Percentiles rank a stretch among this genome's conserved stretches.
These are phyloP conservation scores for Phytophthora sp. DNA, from an alignment of 352 stramenopile species.

Conservation along the genomic window DNA sequence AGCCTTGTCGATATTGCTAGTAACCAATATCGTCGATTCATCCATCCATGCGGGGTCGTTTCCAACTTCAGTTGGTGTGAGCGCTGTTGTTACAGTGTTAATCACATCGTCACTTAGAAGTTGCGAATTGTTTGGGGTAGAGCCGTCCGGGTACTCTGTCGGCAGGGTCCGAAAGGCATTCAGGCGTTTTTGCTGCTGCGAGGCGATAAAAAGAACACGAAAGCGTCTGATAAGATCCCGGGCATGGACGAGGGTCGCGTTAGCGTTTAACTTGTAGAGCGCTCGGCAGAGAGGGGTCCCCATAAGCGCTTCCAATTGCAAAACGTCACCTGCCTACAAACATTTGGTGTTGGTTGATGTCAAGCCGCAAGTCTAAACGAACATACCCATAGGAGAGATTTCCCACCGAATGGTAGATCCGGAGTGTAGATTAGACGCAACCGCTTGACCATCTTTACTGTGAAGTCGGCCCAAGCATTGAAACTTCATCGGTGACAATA, in stretches of 20 bases:
- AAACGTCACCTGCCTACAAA: neutral
- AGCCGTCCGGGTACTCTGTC: neutral
- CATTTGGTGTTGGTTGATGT: neutral
- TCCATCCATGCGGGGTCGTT: neutral
- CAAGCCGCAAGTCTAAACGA: neutral
- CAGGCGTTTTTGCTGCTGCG: neutral
- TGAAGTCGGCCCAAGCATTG: slow-evolving; percentile 5
- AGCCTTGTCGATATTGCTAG: neutral
- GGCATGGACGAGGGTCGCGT: neutral
- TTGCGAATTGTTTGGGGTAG: neutral
- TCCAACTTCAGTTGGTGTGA: neutral
- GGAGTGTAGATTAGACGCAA: neutral
- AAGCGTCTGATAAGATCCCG: neutral
- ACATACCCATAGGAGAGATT: neutral
- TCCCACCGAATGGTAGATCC: slow-evolving; percentile 4
- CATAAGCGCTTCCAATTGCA: neutral
- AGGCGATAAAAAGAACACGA: neutral
- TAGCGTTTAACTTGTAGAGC: neutral
- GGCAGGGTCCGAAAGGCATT: neutral
- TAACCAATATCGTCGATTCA: neutral
- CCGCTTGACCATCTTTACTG: slow-evolving; percentile 8
- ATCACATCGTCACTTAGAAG: neutral
- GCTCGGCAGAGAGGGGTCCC: neutral
- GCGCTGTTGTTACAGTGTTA: neutral
- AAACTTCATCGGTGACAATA: slow-evolving; percentile 2